Base-by-base conservation (phyloP, 2,329 filamentous ascomycete species). In the Aspergillus spinulosporus region DNA sequence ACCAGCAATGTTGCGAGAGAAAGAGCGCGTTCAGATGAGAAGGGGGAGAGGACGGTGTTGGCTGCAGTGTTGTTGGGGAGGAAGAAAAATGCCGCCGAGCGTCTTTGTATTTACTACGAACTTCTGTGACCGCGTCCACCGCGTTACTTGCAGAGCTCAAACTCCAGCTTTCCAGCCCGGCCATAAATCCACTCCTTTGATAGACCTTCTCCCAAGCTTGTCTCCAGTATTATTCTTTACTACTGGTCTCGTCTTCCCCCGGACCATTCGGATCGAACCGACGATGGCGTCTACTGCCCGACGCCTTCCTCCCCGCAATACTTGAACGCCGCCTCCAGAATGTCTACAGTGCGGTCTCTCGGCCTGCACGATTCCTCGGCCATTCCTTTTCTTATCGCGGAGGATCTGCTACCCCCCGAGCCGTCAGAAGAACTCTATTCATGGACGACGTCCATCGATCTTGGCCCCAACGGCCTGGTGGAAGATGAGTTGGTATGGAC, bases 261-360 rank as follows among this genome's bases (percentile, higher is more conserved):
- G 11, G 12, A 46, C 40, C 50, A 59, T 21, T 31, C 34, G 46
- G 39, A 32, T 37, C 49, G 14, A 47, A 4, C 52, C 52, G 64
- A 67, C 59, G 63, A 73, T 72, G 69, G 64, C 63, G 62, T 58
- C 43, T 45, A 56, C 56, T 63, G 66, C 63, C 63, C 61, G 62
- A 61, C 44, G 37, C 60, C 60, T 58, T 53, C 26, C 55, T 45
- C 50, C 60, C 57, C 47, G 53, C 60, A 61, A 60, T 55, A 54
- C 53, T 57, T 57, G 52, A 63, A 62, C 32, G 61, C 63, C 60
- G 59, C 64, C 37, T 60, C 62, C 64, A 74, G 66, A 68, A 99
- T 99, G 95, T 93, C 93, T 65, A 87, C 89, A 71, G 85, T 97
- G 76, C 89, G 86, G 74, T 97, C 93, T 62, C 84, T 97, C 68